Percentiles rank a stretch among this genome's conserved stretches.
Evolutionary conservation across 345 rosid species (phyloP).

Genomic region (Lagerstroemia speciosa): DNA sequence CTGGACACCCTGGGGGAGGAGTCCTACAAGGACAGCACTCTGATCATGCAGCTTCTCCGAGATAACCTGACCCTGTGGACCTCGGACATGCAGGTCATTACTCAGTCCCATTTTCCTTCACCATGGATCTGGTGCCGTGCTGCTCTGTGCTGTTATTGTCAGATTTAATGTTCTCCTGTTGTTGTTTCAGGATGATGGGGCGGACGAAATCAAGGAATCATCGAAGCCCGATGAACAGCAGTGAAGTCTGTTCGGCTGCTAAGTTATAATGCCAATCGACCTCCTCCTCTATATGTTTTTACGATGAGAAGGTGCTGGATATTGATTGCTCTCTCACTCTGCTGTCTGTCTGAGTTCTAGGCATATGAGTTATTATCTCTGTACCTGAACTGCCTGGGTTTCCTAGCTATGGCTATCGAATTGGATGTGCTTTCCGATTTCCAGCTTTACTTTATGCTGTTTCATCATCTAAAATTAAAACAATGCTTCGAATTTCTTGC

Average conservation of each 20-base stretch:
- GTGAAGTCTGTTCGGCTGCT: constrained; percentile 26
- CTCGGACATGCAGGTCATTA: constrained; percentile 77
- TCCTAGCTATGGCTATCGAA: background rate
- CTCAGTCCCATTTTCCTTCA: background rate
- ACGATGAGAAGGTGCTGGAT: constrained; percentile 49
- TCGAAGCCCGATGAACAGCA: constrained; percentile 59
- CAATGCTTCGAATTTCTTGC: background rate
- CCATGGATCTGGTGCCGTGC: background rate
- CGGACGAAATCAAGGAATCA: constrained; percentile 75
- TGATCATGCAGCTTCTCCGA: constrained; percentile 96
- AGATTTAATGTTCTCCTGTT: constrained; percentile 2
- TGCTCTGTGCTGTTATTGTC: background rate
- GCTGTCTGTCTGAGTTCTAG: constrained; percentile 19
- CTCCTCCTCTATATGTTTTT: constrained; percentile 58
- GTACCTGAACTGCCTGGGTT: constrained; percentile 8
- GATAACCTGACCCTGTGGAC: constrained; percentile 97
- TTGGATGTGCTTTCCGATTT: background rate
- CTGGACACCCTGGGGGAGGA: constrained; percentile 18
- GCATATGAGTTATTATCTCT: constrained; percentile 6
- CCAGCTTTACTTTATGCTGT: background rate
- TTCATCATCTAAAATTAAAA: too few relatives aligned
- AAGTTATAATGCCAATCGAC: constrained; percentile 19
- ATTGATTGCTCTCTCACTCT: constrained; percentile 31
- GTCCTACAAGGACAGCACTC: constrained; percentile 85
- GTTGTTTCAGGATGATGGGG: constrained; percentile 58